Evolutionary conservation across 2,329 filamentous ascomycete genomes (phyloP), one percentile per base, ranked within the genome.

Genomic region (Ceratocystis papillata): DNA sequence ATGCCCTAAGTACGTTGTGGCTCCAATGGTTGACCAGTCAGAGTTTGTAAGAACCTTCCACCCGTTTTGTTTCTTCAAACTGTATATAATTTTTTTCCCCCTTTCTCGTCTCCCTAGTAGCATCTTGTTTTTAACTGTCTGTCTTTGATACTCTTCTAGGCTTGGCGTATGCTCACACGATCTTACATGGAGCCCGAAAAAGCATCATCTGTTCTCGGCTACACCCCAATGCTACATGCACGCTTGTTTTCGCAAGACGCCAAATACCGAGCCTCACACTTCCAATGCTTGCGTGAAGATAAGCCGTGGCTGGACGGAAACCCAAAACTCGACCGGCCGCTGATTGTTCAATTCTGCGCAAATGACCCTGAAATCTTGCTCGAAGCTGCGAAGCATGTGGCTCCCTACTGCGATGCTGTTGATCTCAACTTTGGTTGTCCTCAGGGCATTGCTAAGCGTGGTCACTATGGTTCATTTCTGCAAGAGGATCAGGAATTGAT

Each of bases 11-110:
- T 87, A 88, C 70, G 84, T 99, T 37, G 82, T 99, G 65, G 94
- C 94, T 44, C 94, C 94, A 45, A 99, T 99, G 94, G 94, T 99
- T 25, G 93, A 99, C 73, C 90, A 96, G 75, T 96, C 91, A 41
- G 94, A 99, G 79, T 96, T 97, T 79, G 92, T 96, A 79, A 55
- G 65, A 44, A 60, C 10, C 12, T 10, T 17, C 10, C 5, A 12
- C 45, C 20, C 3, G n/a, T 17, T 15, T 41, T 70, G 87, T 79
- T 44, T 8, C 12, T 30, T 10, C 28, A 15, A 46, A 5, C 45
- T 2, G 17, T n/a, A 12, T 67, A 22, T 6, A 22, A 20, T 15
- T 20, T 37, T 15, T 20, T 10, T 48, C 45, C 20, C 12, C 28
- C 17, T 15, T 10, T 12, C 55, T 15, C 30, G 44, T 25, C 5